Evolutionary conservation across 2,329 filamentous ascomycete genomes (phyloP).

Genomic region (Cladophialophora chaetospira): DNA sequence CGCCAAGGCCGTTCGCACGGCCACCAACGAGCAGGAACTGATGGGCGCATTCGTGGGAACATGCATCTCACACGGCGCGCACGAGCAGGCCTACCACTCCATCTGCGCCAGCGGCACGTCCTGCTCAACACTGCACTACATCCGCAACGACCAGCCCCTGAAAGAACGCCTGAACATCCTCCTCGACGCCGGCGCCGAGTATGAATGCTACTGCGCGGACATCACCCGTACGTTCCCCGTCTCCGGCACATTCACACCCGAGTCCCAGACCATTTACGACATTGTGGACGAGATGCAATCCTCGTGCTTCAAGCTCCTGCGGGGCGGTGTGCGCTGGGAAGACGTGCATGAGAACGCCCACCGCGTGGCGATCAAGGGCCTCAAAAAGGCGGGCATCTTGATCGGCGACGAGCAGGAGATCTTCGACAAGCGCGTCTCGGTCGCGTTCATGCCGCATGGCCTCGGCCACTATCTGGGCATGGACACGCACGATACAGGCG

Average conservation of each 20-base stretch:
- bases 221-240: conserved; percentile 87
- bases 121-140: conserved; percentile 84
- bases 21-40: conserved; percentile 78
- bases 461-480: conserved; percentile 89
- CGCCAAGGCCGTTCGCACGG: conserved; percentile 61
- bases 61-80: conserved; percentile 72
- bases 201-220: conserved; percentile 81
- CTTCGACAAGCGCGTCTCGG: conserved; percentile 74
- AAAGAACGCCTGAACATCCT: conserved; percentile 71
- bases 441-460: conserved; percentile 89
- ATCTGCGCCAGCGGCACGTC: conserved; percentile 85
- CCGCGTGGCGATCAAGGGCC: conserved; percentile 68
- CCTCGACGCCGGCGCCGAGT: conserved; percentile 87
- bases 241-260: conserved; percentile 66
- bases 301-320: conserved; percentile 68
- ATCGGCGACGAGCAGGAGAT: conserved; percentile 70
- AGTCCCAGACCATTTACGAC: conserved; percentile 72
- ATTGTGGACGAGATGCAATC: conserved; percentile 81
- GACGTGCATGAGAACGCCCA: conserved; percentile 74
- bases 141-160: conserved; percentile 73
- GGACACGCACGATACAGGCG: conserved; percentile 87
- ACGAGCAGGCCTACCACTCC: conserved; percentile 80
- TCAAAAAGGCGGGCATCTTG: conserved; percentile 72
- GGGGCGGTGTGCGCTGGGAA: conserved; percentile 69
- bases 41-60: conserved; percentile 74